These are phyloP conservation scores for Anthoceros angustus DNA, from an alignment of 225 moss, liverwort and hornwort species.

Conservation along the genomic window DNA sequence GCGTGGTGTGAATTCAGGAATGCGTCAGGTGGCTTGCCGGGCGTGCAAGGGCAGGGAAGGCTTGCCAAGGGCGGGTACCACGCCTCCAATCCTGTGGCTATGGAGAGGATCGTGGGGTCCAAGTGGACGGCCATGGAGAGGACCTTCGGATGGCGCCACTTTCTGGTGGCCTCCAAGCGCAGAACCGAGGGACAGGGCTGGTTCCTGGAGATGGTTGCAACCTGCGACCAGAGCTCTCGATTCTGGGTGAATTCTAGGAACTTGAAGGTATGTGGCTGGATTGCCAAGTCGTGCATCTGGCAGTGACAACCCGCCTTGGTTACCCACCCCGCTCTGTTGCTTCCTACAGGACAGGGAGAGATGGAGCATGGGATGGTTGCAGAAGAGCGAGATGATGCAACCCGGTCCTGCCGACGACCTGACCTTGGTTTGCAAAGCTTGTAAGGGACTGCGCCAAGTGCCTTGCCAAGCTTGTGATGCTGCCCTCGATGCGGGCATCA, in stretches of 20 bases:
- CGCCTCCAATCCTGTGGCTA: conserved; percentile 59
- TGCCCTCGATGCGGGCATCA: conserved; percentile 27
- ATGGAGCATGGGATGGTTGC: conserved; percentile 95
- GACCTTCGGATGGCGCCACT: conserved; percentile 94
- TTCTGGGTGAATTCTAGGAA: conserved; percentile 80
- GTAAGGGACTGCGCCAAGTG: conserved; percentile 49
- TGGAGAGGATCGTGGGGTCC: conserved; percentile 64
- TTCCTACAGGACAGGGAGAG: conserved; percentile 59
- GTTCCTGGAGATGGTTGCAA: conserved; percentile 93
- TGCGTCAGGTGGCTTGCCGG: conserved; percentile 48
- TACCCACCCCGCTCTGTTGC: not conserved
- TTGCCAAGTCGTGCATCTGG: not conserved
- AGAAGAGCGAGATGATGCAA: conserved; percentile 49
- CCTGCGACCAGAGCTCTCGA: conserved; percentile 68
- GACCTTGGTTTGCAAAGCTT: conserved; percentile 58
- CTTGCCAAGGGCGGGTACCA: conserved; percentile 83
- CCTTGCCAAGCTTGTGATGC: conserved; percentile 31
- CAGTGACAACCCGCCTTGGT: not conserved
- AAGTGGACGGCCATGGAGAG: conserved; percentile 98
- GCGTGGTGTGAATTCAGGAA: conserved; percentile 23
- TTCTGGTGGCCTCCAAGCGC: conserved; percentile 62
- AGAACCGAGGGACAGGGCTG: conserved; percentile 47
- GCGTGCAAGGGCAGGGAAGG: conserved; percentile 53
- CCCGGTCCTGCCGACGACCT: conserved; percentile 25
- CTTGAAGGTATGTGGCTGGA: conserved; percentile 39